These are phyloP conservation scores for Hortiboletus campestris DNA, from an alignment of 768 basidiomycete species.

Conservation along the genomic window DNA sequence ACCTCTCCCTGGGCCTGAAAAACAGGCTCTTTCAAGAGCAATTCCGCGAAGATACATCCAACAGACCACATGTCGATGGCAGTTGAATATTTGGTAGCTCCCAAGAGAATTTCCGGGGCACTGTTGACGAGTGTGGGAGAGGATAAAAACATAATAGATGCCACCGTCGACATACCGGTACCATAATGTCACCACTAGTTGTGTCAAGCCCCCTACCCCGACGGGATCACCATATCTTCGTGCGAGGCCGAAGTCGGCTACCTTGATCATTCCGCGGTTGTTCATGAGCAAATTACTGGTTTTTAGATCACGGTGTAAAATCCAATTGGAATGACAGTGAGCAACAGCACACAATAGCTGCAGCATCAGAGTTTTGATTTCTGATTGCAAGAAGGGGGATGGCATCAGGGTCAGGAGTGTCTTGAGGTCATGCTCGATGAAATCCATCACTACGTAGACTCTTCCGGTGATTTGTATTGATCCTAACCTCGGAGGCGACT, in stretches of 20 bases:
- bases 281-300: slow-evolving; percentile 99
- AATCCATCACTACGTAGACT: slow-evolving; percentile 99
- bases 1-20: slow-evolving; percentile 96
- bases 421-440: slow-evolving; percentile 99
- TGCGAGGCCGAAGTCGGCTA: slow-evolving; percentile 97
- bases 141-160: slow-evolving; percentile 9
- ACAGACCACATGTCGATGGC: slow-evolving; percentile 99
- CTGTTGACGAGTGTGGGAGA: slow-evolving; percentile 39
- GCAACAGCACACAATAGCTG: slow-evolving; percentile 92
- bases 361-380: slow-evolving; percentile 95
- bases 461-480: slow-evolving; percentile 41
- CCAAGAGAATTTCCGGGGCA: slow-evolving; percentile 93
- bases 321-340: slow-evolving; percentile 96
- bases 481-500: slow-evolving; percentile 3
- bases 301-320: slow-evolving; percentile 94
- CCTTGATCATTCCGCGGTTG: slow-evolving; percentile 97
- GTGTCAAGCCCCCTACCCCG: slow-evolving; percentile 95
- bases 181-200: slow-evolving; percentile 97
- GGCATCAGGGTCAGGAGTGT: slow-evolving; percentile 94
- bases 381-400: slow-evolving; percentile 92
- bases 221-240: slow-evolving; percentile 95
- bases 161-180: slow-evolving; percentile 67
- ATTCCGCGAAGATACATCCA: slow-evolving; percentile 96
- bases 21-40: slow-evolving; percentile 93
- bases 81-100: slow-evolving; percentile 91